A percentile compares a stretch with the other conserved stretches of the same genome.
phyloP scores from a whole-genome alignment of 306 rosid species.

The Casuarina glauca region DNA sequence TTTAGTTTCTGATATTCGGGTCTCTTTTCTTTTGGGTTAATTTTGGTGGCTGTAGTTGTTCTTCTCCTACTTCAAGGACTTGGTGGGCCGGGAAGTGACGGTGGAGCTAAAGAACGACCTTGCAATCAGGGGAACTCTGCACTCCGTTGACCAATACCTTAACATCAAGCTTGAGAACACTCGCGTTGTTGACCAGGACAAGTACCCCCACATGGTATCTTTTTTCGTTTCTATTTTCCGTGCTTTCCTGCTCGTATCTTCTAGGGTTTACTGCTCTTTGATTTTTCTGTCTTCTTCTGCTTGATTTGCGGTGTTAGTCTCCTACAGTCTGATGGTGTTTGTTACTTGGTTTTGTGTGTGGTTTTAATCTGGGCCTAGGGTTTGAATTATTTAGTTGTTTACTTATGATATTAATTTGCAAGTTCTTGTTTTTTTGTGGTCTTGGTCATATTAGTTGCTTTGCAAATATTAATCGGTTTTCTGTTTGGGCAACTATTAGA shows the following conservation, averaged over 20 bases:
- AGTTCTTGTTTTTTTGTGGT: neutral
- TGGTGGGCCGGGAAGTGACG: slow-evolving; percentile 96
- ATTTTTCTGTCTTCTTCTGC: neutral
- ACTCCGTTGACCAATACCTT: slow-evolving; percentile 97
- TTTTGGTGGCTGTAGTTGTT: slow-evolving; percentile 56
- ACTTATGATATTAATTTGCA: neutral
- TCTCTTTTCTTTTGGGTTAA: slow-evolving; percentile 10
- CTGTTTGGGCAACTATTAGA: neutral
- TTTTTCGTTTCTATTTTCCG: neutral
- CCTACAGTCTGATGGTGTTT: neutral
- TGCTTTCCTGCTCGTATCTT: slow-evolving; percentile 11
- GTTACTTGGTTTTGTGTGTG: neutral
- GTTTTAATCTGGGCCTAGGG: neutral
- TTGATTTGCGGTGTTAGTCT: neutral
- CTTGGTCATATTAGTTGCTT: neutral
- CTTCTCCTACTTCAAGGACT: slow-evolving; percentile 97
- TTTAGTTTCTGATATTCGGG: slow-evolving; percentile 3
- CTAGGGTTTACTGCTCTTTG: slow-evolving; percentile 1
- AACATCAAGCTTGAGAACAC: slow-evolving; percentile 97
- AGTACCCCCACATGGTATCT: slow-evolving; percentile 93
- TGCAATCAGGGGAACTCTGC: slow-evolving; percentile 88
- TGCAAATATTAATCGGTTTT: neutral
- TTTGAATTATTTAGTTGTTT: neutral
- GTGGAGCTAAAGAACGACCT: slow-evolving; percentile 97
- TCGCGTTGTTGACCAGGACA: slow-evolving; percentile 93